Percentiles rank a stretch among this genome's conserved stretches.
Evolutionary conservation across 176 grass and related monocot genomes (phyloP).

Genomic region (Musa schizocarpa): DNA sequence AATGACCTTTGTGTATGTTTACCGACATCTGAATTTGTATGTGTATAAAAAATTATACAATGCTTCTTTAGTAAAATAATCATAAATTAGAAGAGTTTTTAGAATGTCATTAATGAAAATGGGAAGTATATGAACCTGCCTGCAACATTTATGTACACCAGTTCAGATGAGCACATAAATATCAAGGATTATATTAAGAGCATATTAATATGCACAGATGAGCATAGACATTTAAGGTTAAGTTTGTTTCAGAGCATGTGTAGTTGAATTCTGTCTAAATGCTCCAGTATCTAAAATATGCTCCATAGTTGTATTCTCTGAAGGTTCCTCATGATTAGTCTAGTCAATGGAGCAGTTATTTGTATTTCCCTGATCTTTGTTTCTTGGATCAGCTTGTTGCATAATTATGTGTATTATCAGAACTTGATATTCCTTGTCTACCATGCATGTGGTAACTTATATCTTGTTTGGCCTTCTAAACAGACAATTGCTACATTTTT

Average conservation of each 20-base stretch:
- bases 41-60: too few relatives aligned
- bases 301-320: background rate
- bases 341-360: background rate
- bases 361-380: background rate
- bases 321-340: background rate
- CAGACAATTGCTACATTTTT: constrained; percentile 30
- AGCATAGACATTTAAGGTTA: background rate
- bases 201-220: background rate
- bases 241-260: background rate
- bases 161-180: too few relatives aligned
- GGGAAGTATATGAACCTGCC: background rate
- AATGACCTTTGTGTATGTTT: background rate
- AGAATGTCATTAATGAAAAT: background rate
- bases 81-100: background rate
- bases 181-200: too few relatives aligned
- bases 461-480: constrained; percentile 1
- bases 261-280: background rate
- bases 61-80: background rate
- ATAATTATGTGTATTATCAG: background rate
- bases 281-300: background rate
- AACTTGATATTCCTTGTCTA: background rate
- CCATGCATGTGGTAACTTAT: background rate
- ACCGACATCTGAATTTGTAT: too few relatives aligned
- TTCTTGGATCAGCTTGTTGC: background rate
- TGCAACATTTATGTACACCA: background rate